Percentiles rank a stretch among this genome's conserved stretches.
Evolutionary conservation across 345 rosid species (phyloP).

Genomic region (Nephelium lappaceum): DNA sequence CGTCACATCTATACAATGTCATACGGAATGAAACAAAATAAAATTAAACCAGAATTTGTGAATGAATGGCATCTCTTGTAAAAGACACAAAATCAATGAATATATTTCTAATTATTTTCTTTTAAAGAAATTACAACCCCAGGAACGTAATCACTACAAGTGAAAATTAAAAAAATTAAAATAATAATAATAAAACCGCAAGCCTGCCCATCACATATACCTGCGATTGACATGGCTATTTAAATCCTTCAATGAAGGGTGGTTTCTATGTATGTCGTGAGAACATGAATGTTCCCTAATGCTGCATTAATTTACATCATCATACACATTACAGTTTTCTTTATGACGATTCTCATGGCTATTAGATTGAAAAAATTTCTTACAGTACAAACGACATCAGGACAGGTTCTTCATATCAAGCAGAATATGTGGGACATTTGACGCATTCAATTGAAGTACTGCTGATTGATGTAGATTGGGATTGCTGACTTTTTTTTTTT

Average conservation of each 20-base stretch:
- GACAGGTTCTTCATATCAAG: neutral
- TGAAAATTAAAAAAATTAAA: neutral
- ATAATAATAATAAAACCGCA: neutral
- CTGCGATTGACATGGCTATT: neutral
- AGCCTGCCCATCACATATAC: neutral
- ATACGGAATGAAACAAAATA: too few relatives aligned
- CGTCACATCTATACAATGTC: too few relatives aligned
- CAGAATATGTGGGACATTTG: neutral
- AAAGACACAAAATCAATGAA: neutral
- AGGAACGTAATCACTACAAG: neutral
- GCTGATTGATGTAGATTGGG: neutral
- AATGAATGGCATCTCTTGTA: too few relatives aligned
- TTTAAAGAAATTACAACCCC: neutral
- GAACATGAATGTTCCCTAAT: neutral
- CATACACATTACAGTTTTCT: neutral
- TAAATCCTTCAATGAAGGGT: neutral
- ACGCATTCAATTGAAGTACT: neutral
- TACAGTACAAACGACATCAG: neutral
- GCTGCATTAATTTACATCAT: conserved; percentile 7
- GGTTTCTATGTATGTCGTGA: neutral
- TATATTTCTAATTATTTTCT: neutral
- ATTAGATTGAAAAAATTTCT: neutral
- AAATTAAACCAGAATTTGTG: too few relatives aligned
- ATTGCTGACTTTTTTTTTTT: neutral
- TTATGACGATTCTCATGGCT: neutral